Evolutionary conservation across 1,284 basidiomycete genomes (phyloP), one percentile per base, ranked within the genome.

Genomic region (Rhodotorula sp.): DNA sequence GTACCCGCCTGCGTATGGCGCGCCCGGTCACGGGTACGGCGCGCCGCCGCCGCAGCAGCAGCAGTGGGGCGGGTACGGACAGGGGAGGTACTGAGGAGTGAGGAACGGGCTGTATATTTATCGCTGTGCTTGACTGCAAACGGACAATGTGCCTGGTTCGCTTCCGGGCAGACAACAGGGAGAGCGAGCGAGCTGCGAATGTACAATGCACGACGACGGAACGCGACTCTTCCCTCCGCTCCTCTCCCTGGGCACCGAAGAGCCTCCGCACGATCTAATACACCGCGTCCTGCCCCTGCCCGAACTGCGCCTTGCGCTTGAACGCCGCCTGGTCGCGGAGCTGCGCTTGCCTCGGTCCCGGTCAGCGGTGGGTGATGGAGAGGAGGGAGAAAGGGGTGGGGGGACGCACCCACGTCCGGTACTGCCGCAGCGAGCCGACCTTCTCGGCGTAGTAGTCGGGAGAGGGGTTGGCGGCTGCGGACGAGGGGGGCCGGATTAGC

Each of bases 361-460:
- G 51, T 27, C 21, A 48, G 34, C 46, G 36, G 34, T 22, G 3
- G 22, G 54, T 12, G 44, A 27, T 12, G 15, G 15, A 32, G 15
- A 21, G 2, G 12, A 44, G 36, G 17, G 39, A 22, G 36, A 36
- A 10, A 37, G 41, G 53, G 15, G 9, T 37, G 32, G 12, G n/a
- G 25, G 21, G 61, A 61, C 65, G 51, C 37, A 67, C 69, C 57
- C 57, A 58, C 8, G 62, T 55, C 22, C 77, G 67, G 70, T 77
- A 79, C 10, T 70, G 60, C 27, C 70, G 73, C 41, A 76, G 60
- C 12, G 72, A 76, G 36, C 73, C 72, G 41, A 78, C 71, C 50
- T 77, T 76, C 55, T 78, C 78, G 41, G 72, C 73, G 57, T 78
- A 76, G 67, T 75, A 78, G 63, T 76, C 77, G 21, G 74, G 74